These are phyloP conservation scores for Yamadazyma songkhlaensis DNA, from an alignment of 1,139 yeast species.

Conservation along the genomic window DNA sequence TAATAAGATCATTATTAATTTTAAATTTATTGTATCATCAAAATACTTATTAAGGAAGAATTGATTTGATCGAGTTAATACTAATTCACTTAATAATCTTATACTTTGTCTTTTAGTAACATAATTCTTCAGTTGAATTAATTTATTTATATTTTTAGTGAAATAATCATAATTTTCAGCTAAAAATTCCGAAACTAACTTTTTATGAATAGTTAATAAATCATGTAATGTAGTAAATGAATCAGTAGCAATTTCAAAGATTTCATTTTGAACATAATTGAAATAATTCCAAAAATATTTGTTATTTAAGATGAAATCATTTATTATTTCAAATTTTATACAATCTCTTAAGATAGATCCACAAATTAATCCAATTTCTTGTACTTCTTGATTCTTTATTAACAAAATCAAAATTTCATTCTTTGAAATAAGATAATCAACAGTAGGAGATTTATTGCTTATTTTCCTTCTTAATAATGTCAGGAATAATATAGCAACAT, in stretches of 20 bases:
- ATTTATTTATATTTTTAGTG: constrained; percentile 57
- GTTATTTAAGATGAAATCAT: constrained; percentile 52
- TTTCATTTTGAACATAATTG: constrained; percentile 68
- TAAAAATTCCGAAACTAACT: constrained; percentile 68
- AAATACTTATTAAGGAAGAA: constrained; percentile 73
- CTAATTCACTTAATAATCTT: constrained; percentile 70
- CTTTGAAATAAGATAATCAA: constrained; percentile 67
- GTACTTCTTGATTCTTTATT: constrained; percentile 66
- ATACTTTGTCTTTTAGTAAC: constrained; percentile 92
- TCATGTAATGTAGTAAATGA: constrained; percentile 77
- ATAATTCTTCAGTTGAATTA: constrained; percentile 76
- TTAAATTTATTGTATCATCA: constrained; percentile 76
- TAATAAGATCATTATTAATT: constrained; percentile 78
- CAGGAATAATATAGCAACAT: constrained; percentile 70
- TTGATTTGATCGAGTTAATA: constrained; percentile 73
- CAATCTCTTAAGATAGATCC: constrained; percentile 87
- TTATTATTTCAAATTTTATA: constrained; percentile 71
- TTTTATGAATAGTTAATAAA: constrained; percentile 66
- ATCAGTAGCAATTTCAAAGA: constrained; percentile 89
- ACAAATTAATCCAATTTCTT: constrained; percentile 69
- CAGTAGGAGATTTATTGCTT: constrained; percentile 79
- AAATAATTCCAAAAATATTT: constrained; percentile 79
- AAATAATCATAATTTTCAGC: constrained; percentile 53
- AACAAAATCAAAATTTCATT: constrained; percentile 65
- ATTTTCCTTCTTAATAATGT: constrained; percentile 77